Evolutionary conservation across 164 flowering plant species (phyloP).

Genomic region (Malania oleifera): DNA sequence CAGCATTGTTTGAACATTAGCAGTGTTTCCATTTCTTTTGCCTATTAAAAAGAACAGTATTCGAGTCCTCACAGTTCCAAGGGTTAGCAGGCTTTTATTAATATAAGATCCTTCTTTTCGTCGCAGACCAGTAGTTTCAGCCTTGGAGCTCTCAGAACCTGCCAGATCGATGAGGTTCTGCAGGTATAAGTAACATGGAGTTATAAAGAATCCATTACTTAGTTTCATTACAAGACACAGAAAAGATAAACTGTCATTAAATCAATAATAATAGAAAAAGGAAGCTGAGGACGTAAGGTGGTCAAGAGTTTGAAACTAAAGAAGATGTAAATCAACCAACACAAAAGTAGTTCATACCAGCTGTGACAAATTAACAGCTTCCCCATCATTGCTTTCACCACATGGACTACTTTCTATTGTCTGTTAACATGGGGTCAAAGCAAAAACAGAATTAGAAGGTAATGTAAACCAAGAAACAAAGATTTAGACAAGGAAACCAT

Average conservation of each 20-base stretch:
- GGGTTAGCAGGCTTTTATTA: conserved; percentile 90
- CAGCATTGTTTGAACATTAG: conserved; percentile 1
- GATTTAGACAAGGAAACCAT: background rate
- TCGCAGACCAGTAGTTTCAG: conserved; percentile 89
- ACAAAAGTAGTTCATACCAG: conserved; percentile 56
- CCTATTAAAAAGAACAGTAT: too few relatives aligned
- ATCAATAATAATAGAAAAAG: too few relatives aligned
- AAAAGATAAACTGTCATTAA: background rate
- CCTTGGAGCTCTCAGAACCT: conserved; percentile 99
- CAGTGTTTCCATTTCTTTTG: too few relatives aligned
- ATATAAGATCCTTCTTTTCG: conserved; percentile 96
- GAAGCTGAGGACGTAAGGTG: too few relatives aligned
- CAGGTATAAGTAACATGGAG: conserved; percentile 42
- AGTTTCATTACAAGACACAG: background rate
- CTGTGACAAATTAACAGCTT: conserved; percentile 88
- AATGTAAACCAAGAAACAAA: background rate
- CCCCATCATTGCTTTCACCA: conserved; percentile 77
- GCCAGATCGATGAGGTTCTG: conserved; percentile 99
- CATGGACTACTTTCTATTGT: conserved; percentile 94
- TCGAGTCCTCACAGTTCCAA: conserved; percentile 90
- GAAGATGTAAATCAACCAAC: too few relatives aligned
- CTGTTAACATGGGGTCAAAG: conserved; percentile 34
- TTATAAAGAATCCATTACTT: conserved; percentile 2
- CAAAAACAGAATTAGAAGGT: background rate
- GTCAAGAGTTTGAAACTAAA: too few relatives aligned